Percentiles rank a stretch among this genome's conserved stretches.
These are phyloP conservation scores for Lepraria neglecta DNA, from an alignment of 495 filamentous ascomycete species.

Conservation along the genomic window DNA sequence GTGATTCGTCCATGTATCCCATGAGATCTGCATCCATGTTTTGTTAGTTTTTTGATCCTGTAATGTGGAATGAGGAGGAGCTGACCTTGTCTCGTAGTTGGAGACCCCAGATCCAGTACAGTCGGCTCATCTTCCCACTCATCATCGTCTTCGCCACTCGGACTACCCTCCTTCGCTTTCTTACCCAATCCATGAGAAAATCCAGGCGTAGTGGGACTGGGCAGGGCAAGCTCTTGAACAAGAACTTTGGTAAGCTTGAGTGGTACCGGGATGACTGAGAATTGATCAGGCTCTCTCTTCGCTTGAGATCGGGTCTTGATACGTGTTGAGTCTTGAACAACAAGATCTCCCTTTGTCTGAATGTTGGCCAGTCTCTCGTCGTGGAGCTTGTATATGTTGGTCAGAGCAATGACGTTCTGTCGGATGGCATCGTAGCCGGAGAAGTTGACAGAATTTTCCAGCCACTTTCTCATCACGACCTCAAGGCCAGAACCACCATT, in stretches of 20 bases:
- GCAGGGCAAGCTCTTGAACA: conserved; percentile 68
- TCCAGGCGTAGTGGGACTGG: conserved; percentile 42
- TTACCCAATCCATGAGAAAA: conserved; percentile 27
- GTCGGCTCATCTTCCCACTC: conserved; percentile 90
- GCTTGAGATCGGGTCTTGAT: conserved; percentile 91
- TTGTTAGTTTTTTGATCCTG: neutral
- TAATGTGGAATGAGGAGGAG: neutral
- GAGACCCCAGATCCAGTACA: conserved; percentile 62
- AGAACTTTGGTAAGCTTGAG: conserved; percentile 96
- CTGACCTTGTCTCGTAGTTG: conserved; percentile 41
- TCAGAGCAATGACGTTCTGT: conserved; percentile 90
- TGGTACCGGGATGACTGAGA: conserved; percentile 77
- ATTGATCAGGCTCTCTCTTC: conserved; percentile 78
- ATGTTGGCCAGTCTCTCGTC: conserved; percentile 75
- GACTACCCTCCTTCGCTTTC: conserved; percentile 31
- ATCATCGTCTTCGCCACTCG: conserved; percentile 64
- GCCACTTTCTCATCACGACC: conserved; percentile 88
- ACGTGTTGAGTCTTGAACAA: conserved; percentile 69
- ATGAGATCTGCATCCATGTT: conserved; percentile 58
- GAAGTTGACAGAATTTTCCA: conserved; percentile 93
- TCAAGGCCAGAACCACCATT: conserved; percentile 65
- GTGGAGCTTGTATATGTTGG: conserved; percentile 78
- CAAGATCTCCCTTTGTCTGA: conserved; percentile 83
- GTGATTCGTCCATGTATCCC: conserved; percentile 55
- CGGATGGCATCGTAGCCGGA: conserved; percentile 94